Evolutionary conservation across 257 asterid species (phyloP).

Genomic region (Eustoma russellianum): DNA sequence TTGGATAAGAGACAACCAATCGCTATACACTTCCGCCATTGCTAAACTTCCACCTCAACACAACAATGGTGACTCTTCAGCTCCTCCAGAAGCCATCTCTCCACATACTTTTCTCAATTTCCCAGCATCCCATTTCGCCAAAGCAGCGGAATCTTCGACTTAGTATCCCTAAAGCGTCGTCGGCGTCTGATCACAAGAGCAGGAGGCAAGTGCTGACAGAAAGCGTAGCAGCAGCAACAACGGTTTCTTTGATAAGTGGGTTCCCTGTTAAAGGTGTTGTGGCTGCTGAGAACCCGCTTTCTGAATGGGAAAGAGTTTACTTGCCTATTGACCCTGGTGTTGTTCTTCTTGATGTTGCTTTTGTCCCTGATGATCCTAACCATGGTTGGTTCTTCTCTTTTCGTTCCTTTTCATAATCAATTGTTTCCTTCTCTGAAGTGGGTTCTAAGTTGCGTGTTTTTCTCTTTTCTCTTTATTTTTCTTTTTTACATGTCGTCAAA

Average conservation of each 20-base stretch:
- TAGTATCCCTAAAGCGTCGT: conserved; percentile 11
- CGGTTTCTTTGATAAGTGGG: conserved; percentile 7
- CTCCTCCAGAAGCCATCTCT: conserved; percentile 16
- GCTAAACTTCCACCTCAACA: background rate
- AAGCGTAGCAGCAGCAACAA: conserved; percentile 1
- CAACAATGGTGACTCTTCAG: conserved; percentile 10
- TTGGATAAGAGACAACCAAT: conserved; percentile 8
- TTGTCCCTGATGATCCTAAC: conserved; percentile 75
- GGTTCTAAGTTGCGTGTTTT: no score
- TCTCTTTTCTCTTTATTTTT: no score
- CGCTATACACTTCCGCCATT: background rate
- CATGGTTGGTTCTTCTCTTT: conserved; percentile 39
- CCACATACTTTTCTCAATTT: conserved; percentile 12
- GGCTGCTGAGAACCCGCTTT: conserved; percentile 53
- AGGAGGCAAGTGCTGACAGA: conserved; percentile 12
- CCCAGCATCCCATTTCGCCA: conserved; percentile 3
- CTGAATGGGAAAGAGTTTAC: conserved; percentile 89
- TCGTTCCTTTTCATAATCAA: no score
- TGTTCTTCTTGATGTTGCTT: conserved; percentile 78
- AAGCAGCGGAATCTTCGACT: background rate
- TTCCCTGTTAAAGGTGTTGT: conserved; percentile 1
- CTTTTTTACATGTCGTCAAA: no score
- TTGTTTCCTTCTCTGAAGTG: no score
- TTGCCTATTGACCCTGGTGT: conserved; percentile 89
- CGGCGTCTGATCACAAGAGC: conserved; percentile 12